Evolutionary conservation across 768 basidiomycete species (phyloP).

Genomic region (Leccinum subtestaceum): DNA sequence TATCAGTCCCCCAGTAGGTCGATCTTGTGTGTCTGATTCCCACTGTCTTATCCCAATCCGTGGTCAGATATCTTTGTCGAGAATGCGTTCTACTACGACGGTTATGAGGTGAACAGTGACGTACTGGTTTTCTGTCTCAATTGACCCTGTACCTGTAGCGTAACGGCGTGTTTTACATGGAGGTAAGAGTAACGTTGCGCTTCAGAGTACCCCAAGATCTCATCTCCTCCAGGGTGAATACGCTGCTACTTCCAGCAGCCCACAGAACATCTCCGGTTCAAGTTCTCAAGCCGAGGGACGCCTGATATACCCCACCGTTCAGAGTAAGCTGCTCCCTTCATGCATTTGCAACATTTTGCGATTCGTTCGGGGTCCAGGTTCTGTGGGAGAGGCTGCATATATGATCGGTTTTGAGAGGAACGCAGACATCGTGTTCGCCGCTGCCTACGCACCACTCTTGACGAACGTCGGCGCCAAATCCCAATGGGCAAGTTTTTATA

Average conservation of each 20-base stretch:
- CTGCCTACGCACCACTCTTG: constrained; percentile 61
- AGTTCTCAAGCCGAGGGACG: constrained; percentile 41
- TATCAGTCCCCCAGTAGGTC: constrained; percentile 46
- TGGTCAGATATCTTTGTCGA: constrained; percentile 40
- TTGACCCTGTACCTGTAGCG: constrained; percentile 35
- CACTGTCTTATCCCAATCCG: not conserved
- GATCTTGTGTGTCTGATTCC: not conserved
- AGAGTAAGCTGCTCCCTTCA: constrained; percentile 37
- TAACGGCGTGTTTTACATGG: constrained; percentile 56
- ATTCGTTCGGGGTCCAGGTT: constrained; percentile 31
- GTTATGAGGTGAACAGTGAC: constrained; percentile 35
- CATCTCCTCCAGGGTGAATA: constrained; percentile 49
- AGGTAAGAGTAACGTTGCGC: constrained; percentile 13
- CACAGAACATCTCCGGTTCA: constrained; percentile 40
- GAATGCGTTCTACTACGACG: constrained; percentile 51
- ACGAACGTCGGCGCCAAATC: constrained; percentile 45
- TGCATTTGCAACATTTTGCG: not conserved
- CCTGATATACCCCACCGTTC: constrained; percentile 51
- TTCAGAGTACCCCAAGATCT: not conserved
- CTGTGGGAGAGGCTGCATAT: constrained; percentile 60
- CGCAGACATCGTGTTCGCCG: constrained; percentile 58
- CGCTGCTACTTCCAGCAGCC: constrained; percentile 52
- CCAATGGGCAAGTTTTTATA: constrained; percentile 46
- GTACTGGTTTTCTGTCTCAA: not conserved
- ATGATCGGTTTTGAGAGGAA: constrained; percentile 67